Evolutionary conservation across 176 grass and related monocot species (phyloP).

Genomic region (Puya raimondii): DNA sequence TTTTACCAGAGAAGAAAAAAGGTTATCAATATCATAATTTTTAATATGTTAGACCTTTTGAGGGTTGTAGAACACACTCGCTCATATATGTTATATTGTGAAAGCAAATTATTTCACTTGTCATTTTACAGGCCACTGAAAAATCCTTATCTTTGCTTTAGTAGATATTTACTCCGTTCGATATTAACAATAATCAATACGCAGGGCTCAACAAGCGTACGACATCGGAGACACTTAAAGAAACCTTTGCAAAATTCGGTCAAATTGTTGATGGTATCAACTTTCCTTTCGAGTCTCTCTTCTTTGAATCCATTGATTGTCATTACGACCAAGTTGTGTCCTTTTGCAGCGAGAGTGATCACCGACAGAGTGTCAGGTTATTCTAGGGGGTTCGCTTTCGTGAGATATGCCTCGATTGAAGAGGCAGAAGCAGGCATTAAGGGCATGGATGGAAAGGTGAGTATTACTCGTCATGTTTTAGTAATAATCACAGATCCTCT

Average conservation of each 20-base stretch:
- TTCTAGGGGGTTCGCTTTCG: conserved; percentile 85
- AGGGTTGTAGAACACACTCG: no score
- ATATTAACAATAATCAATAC: no score
- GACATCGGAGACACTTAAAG: conserved; percentile 40
- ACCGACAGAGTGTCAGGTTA: conserved; percentile 73
- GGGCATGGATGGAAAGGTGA: conserved; percentile 86
- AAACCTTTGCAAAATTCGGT: conserved; percentile 70
- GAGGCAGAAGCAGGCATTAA: conserved; percentile 63
- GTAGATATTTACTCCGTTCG: no score
- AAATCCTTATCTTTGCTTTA: no score
- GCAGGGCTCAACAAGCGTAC: conserved; percentile 80
- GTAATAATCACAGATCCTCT: neutral
- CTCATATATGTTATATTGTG: no score
- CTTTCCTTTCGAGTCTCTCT: neutral
- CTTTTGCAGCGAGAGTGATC: conserved; percentile 60
- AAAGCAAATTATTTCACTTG: no score
- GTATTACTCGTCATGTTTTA: neutral
- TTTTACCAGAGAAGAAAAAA: no score
- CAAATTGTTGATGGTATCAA: conserved; percentile 55
- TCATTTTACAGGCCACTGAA: no score
- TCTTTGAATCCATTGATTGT: neutral
- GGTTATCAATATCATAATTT: no score
- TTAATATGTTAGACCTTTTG: no score
- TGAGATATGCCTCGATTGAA: conserved; percentile 64
- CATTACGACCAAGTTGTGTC: conserved; percentile 2